Evolutionary conservation across 768 basidiomycete species (phyloP), one percentile per base, ranked within the genome.

Genomic region (Pisolithus microcarpus): DNA sequence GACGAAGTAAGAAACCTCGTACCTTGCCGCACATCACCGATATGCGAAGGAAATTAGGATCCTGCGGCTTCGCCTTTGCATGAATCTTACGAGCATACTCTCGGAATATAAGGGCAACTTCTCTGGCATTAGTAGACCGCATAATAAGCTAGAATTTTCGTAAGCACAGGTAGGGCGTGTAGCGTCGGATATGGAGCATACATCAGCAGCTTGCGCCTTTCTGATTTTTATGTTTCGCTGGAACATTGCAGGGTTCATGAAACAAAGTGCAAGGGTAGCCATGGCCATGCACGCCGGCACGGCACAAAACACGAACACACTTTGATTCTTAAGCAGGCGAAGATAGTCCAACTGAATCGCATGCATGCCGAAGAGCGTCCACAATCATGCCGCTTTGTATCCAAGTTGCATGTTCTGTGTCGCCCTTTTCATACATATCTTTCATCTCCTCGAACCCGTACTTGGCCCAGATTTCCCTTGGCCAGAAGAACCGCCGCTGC

Each of bases 251-350:
- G 80, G 79, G 70, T 98, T 98, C 89, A 91, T 93, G 72, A 93
- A 97, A 67, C 92, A 95, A 43, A 90, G 68, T 46, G 85, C 80
- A 19, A 99, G 76, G 7, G 95, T 98, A 9, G 95, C 94, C 56
- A 99, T 85, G 0, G 95, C 93, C 94, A 98, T 97, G 11, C 85
- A 79, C 16, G 85, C 88, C 6, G 95, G 95, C 52, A 98, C 88
- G 0, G 95, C 91, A 58, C 90, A 92, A 69, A 98, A 97, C 64
- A 89, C 89, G 77, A 98, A 98, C 18, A 96, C 84, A 51, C 78
- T 87, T 71, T 97, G 94, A 70, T 89, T 94, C 66, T 80, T 85
- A 61, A 97, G 72, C 42, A 96, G 67, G 38, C 79, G 75, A 56
- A 98, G 77, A 67, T 97, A 98, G 65, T 98, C 95, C 62, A 99